These are phyloP conservation scores for Puccinia triticina DNA, from an alignment of 1,284 basidiomycete species.

Conservation along the genomic window DNA sequence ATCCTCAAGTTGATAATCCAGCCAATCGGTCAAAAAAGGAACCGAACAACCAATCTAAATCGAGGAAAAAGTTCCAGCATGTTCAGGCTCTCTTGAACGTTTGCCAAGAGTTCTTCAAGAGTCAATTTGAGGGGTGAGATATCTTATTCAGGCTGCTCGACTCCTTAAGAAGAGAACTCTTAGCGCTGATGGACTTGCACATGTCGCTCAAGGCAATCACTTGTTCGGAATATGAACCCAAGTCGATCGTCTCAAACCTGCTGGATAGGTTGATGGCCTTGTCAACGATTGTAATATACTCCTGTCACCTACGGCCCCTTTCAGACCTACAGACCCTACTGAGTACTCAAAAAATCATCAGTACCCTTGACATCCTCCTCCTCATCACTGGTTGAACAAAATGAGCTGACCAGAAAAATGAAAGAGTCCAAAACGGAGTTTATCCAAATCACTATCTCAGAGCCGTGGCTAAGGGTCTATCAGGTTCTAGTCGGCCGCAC, in stretches of 20 bases:
- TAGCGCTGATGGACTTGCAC: not conserved
- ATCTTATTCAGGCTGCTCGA: not conserved
- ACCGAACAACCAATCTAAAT: conserved; percentile 63
- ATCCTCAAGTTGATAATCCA: not conserved
- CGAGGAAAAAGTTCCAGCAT: conserved; percentile 72
- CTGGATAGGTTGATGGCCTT: not conserved
- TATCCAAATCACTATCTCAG: conserved; percentile 59
- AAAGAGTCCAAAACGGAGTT: conserved; percentile 13
- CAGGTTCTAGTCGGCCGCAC: conserved; percentile 93
- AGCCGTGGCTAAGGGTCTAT: conserved; percentile 86
- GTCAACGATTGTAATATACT: conserved; percentile 40
- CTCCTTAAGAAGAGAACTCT: not conserved
- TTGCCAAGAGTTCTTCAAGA: conserved; percentile 79
- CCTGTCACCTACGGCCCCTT: conserved; percentile 7
- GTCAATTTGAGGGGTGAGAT: conserved; percentile 63
- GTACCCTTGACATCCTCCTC: conserved; percentile 68
- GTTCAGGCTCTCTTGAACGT: conserved; percentile 68
- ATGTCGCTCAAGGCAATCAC: conserved; percentile 17
- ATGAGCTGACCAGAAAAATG: not conserved
- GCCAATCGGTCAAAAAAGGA: conserved; percentile 5
- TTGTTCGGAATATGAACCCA: conserved; percentile 47
- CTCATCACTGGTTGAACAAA: conserved; percentile 53
- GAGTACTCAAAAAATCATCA: not conserved
- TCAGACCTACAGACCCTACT: conserved; percentile 25
- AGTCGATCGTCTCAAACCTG: conserved; percentile 30